Evolutionary conservation across 306 rosid species (phyloP), one percentile per base, ranked within the genome.

Genomic region (Albizia julibrissin): DNA sequence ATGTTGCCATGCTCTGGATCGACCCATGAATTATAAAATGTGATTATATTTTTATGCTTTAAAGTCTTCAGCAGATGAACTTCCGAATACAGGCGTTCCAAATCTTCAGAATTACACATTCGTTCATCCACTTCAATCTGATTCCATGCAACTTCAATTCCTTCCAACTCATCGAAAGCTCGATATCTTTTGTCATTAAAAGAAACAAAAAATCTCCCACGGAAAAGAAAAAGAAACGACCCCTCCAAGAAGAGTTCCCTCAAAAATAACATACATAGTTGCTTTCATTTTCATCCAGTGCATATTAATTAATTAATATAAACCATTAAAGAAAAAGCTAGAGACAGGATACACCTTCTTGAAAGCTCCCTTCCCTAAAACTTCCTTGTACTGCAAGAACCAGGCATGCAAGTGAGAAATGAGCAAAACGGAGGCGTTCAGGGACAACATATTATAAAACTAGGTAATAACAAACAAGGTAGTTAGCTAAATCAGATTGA

Each of bases 71-170:
- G 97, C 88, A 95, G 77, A 90, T 92, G 98, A 81, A 93, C 99
- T 87, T 96, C 99, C 0, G 97, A 92, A 89, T 93, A 96, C 31
- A 96, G 91, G n/a, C 99, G 92, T 85, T 91, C 99, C 69, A 96
- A 82, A 84, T 92, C 98, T 62, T 84, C 98, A 2, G 98, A 91
- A 84, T 91, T 84, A 31, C 87, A 88, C 80, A 93, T 77, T 46
- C 94, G 75, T 91, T 96, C 98, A 18, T 93, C 89, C 79, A 96
- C 91, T 91, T 89, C 94, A 76, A 93, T 88, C 87, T 96, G 99
- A 87, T 96, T 96, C 99, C 99, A 96, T 70, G 99, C 99, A 74
- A 95, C 99, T 88, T 96, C 99, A 78, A 96, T 91, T 61, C 99
- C 99, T 85, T 96, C 99, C 89, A 88, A 87, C 79, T 92, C 98